These are phyloP conservation scores for Pterocarpus macrocarpus DNA, from an alignment of 306 rosid genomes.

Conservation along the genomic window DNA sequence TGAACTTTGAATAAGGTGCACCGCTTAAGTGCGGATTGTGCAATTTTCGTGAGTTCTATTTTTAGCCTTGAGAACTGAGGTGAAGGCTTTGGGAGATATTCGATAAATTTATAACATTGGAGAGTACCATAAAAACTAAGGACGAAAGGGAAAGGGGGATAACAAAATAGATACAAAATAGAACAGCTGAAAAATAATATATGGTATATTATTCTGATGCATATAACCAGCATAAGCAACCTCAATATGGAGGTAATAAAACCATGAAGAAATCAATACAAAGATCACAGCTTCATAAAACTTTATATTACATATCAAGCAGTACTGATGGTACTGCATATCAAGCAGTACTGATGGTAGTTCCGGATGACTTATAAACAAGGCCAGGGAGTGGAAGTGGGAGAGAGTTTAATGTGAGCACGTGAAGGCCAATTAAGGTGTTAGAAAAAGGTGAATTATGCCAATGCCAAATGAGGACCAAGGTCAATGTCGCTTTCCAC, in stretches of 20 bases:
- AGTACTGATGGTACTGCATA: no score
- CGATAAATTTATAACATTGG: background rate
- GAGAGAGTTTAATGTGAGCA: no score
- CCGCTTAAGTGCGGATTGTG: background rate
- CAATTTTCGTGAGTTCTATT: background rate
- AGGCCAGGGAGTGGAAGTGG: no score
- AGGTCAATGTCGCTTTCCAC: no score
- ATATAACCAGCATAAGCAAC: constrained; percentile 11
- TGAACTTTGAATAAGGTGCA: background rate
- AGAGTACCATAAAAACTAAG: background rate
- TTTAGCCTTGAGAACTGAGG: background rate
- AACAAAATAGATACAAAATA: background rate
- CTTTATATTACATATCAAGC: constrained; percentile 23
- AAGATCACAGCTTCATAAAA: constrained; percentile 7
- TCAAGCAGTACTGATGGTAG: no score
- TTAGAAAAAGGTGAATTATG: no score
- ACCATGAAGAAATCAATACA: background rate
- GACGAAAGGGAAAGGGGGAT: background rate
- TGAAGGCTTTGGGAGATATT: background rate
- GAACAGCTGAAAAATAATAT: background rate
- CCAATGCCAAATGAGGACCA: no score
- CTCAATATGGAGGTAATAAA: background rate
- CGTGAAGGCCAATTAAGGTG: no score
- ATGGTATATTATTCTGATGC: background rate
- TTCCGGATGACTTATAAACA: no score